These are phyloP conservation scores for Scheffersomyces cryptocercus DNA, from an alignment of 1,139 yeast genomes.

Conservation along the genomic window DNA sequence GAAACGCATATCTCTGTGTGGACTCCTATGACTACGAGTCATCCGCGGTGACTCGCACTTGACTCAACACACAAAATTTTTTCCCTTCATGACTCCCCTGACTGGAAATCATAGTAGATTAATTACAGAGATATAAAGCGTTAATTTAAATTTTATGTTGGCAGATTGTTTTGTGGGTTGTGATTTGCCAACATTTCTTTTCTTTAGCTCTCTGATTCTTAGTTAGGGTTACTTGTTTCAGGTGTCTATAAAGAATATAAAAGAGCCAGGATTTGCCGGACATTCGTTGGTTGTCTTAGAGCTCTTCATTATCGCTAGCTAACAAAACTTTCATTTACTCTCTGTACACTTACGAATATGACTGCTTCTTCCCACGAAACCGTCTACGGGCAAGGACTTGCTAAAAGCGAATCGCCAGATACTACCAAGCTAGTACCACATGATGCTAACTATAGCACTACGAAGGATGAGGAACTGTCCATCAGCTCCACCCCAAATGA, in stretches of 20 bases:
- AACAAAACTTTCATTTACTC: too few relatives aligned
- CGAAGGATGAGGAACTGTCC: conserved; percentile 6
- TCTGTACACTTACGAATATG: too few relatives aligned
- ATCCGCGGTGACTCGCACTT: conserved; percentile 1
- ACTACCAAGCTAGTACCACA: background rate
- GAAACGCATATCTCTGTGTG: background rate
- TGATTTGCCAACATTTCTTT: background rate
- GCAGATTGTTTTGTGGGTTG: background rate
- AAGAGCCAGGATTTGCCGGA: too few relatives aligned
- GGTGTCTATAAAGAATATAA: too few relatives aligned
- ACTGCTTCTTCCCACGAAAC: background rate
- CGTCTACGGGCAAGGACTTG: too few relatives aligned
- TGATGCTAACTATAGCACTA: conserved; percentile 1
- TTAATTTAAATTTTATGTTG: background rate
- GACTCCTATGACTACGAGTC: conserved; percentile 8
- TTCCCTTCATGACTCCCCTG: background rate
- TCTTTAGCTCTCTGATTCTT: background rate
- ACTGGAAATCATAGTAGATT: background rate
- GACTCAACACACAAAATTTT: background rate
- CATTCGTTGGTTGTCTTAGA: too few relatives aligned
- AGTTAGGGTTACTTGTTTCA: conserved; percentile 1
- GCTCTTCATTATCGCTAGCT: too few relatives aligned
- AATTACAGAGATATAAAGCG: too few relatives aligned
- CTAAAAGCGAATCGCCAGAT: too few relatives aligned
- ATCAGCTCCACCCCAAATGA: conserved; percentile 2